A percentile compares a stretch with the other conserved stretches of the same genome.
Evolutionary conservation across 1,284 basidiomycete genomes (phyloP).

Genomic region (Cryptococcus depauperatus): DNA sequence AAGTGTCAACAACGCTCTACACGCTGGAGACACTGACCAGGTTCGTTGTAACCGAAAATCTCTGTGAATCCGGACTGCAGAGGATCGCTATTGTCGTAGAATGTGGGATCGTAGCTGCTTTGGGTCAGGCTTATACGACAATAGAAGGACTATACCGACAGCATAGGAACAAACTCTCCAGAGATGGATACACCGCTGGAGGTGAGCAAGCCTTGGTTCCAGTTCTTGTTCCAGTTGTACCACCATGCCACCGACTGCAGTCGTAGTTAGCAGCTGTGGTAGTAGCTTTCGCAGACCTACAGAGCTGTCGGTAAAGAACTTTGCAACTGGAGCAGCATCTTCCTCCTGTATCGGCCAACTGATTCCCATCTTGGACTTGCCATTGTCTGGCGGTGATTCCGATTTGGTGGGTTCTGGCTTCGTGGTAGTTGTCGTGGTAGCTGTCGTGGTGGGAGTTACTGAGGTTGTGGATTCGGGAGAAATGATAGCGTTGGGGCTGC

Average conservation of each 20-base stretch:
- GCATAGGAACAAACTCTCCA: conserved; percentile 24
- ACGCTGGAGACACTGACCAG: conserved; percentile 15
- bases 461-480: too few species aligned
- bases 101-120: too few species aligned
- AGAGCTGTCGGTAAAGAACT: conserved; percentile 20
- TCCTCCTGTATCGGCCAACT: conserved; percentile 23
- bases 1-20: not conserved
- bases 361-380: conserved; percentile 19
- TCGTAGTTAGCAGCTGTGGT: not conserved
- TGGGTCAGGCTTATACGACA: too few species aligned
- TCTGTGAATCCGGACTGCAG: conserved; percentile 18
- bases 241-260: conserved; percentile 15
- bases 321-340: conserved; percentile 14
- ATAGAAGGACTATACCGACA: too few species aligned
- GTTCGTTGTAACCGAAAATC: conserved; percentile 28
- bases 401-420: not conserved
- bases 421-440: not conserved
- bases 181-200: conserved; percentile 5
- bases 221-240: conserved; percentile 30
- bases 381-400: too few species aligned
- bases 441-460: not conserved
- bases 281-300: conserved; percentile 11
- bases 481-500: too few species aligned
- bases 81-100: conserved; percentile 9
- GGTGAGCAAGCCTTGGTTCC: conserved; percentile 15